Conservation (phyloP, 2,329 filamentous ascomycete species). For the Raffaelea arxii region DNA sequence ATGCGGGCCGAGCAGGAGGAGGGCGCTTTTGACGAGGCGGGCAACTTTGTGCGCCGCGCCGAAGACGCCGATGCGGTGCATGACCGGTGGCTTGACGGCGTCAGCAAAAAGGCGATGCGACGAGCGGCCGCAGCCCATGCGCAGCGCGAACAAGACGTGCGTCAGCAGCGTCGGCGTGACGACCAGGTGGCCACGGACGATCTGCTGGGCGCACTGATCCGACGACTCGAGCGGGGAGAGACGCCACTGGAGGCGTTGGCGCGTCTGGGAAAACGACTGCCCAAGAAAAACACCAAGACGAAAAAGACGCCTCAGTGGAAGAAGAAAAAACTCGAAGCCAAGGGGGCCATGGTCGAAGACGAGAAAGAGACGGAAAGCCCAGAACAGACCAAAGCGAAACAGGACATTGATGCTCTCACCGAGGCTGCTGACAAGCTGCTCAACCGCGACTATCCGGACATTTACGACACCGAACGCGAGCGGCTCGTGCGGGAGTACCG, state of each 20-base stretch:
- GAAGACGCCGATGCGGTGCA: slow-evolving; percentile 81
- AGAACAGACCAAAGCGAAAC: slow-evolving; percentile 58
- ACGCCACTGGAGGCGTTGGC: slow-evolving; percentile 82
- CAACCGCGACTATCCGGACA: slow-evolving; percentile 72
- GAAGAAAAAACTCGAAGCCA: slow-evolving; percentile 54
- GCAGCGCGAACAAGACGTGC: slow-evolving; percentile 68
- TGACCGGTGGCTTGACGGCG: slow-evolving; percentile 84
- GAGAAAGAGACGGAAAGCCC: slow-evolving; percentile 58
- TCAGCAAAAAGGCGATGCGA: slow-evolving; percentile 90
- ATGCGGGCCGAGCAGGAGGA: slow-evolving; percentile 85
- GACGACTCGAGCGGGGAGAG: slow-evolving; percentile 66
- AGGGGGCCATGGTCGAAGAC: slow-evolving; percentile 64
- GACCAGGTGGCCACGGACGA: slow-evolving; percentile 85
- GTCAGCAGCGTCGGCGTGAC: slow-evolving; percentile 60
- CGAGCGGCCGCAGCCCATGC: slow-evolving; percentile 80
- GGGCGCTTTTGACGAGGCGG: slow-evolving; percentile 79
- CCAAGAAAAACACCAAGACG: slow-evolving; percentile 39
- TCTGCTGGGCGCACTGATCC: slow-evolving; percentile 63
- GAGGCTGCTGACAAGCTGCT: slow-evolving; percentile 83
- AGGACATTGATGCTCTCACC: slow-evolving; percentile 72
- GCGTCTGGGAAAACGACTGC: slow-evolving; percentile 60
- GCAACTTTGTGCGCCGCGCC: slow-evolving; percentile 87
- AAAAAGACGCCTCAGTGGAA: slow-evolving; percentile 57
- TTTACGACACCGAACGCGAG: slow-evolving; percentile 86
- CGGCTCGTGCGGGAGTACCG: slow-evolving; percentile 72